Evolutionary conservation across 2,329 filamentous ascomycete genomes (phyloP), one percentile per base, ranked within the genome.

Genomic region (Fusarium fujikuroi): DNA sequence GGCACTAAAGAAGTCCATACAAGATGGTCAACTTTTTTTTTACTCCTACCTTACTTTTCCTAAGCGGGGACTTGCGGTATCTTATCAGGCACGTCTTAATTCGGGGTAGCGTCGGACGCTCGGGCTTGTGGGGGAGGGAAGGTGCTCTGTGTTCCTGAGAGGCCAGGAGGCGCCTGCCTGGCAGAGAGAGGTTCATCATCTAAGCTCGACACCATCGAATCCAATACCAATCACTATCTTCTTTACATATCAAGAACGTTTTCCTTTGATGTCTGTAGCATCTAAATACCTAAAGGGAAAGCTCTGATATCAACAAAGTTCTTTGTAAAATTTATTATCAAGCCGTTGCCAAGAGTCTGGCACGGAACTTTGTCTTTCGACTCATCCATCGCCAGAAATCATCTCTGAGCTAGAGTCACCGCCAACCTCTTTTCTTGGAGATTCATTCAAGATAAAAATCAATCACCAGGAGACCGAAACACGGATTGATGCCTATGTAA

Each of bases 21-120:
- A 49, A 58, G 50, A 57, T 61, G 59, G 36, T 34, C 46, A 76
- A 75, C 66, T 75, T 78, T 77, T 77, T 77, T 77, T 78, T 72
- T 50, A 30, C 44, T 50, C 19, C 25, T 30, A 21, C 12, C 21
- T 37, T 42, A 42, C 16, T 15, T 28, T 25, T 14, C 43, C 23
- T 46, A 37, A 54, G 67, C 68, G 58, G 69, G 47, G 49, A 50
- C 53, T 66, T 47, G 61, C 60, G 50, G 65, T 77, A 76, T 77
- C 75, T 77, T 78, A 78, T 79, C 77, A 60, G 61, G n/a, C 32
- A 37, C 54, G 44, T 70, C 70, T 66, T 19, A 28, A 71, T 73
- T 23, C 3, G 46, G 68, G 46, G 34, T 78, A 78, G 76, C 53
- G 46, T 64, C 28, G 32, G 59, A 40, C 25, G 19, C 49, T 50